Evolutionary conservation across 2,329 filamentous ascomycete species (phyloP), one percentile per base, ranked within the genome.

Genomic region (Fusarium goolgardi): DNA sequence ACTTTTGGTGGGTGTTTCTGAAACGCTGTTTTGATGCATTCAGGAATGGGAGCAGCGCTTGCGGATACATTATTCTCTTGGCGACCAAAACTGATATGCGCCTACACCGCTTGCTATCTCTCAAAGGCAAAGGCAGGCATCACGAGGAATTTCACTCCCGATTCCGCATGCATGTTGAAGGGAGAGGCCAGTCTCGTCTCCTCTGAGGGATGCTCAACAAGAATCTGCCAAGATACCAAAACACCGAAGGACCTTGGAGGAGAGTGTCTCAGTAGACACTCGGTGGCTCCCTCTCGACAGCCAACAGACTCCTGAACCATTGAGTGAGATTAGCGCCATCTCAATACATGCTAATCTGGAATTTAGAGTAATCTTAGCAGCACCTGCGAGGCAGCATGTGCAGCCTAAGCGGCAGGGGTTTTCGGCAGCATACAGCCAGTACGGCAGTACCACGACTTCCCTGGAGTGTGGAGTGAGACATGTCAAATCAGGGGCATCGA

Each of bases 401-500:
- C 21, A 59, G 49, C 34, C 39, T 40, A 23, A 21, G 13, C 29
- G n/a, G 58, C 43, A 45, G 65, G 46, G 55, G 67, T 64, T 73
- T 67, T 27, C 44, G 51, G 21, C 44, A 47, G 25, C 27, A 47
- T 37, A 11, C n/a, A 51, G 47, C 37, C 47, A 49, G 31, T 49
- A 31, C 40, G n/a, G n/a, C n/a, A n/a, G n/a, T n/a, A n/a, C 58
- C 49, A 44, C 44, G 46, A 50, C n/a, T 29, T 58, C 50, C 32
- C 27, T 50, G 20, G 34, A 52, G 31, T 37, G 37, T 52, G 51
- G 53, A 46, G 60, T 73, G 66, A 75, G 67, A 75, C 73, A 75
- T 37, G 32, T 67, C 59, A 68, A 63, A 49, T 34, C 55, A 62
- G 63, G 44, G 47, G 61, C 58, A 51, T 58, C 52, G 37, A 62